Evolutionary conservation across 2,329 filamentous ascomycete species (phyloP).

Genomic region (Westerdykella aurantiaca): DNA sequence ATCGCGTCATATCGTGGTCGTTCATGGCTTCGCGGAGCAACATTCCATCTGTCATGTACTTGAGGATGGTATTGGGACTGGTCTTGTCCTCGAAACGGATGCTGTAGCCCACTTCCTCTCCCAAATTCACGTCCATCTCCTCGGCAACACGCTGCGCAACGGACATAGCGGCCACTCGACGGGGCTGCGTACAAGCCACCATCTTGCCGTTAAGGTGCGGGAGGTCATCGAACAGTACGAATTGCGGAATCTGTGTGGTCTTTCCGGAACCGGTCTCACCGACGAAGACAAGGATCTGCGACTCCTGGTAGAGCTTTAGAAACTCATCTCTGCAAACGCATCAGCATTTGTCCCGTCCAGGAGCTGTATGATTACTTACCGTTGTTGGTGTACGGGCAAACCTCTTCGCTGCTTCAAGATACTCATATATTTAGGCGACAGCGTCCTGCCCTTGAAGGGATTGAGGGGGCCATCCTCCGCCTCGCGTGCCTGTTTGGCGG

Average conservation of each 20-base stretch:
- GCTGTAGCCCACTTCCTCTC: conserved; percentile 91
- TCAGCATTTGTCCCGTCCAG: conserved; percentile 8
- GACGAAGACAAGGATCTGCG: conserved; percentile 95
- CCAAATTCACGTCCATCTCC: conserved; percentile 86
- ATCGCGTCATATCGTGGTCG: conserved; percentile 80
- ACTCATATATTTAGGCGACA: conserved; percentile 80
- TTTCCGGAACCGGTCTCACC: conserved; percentile 99
- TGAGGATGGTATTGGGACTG: conserved; percentile 81
- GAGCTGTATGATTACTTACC: conserved; percentile 44
- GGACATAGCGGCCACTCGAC: conserved; percentile 95
- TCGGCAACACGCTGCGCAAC: conserved; percentile 95
- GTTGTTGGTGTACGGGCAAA: conserved; percentile 86
- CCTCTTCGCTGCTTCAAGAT: conserved; percentile 80
- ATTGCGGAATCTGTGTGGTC: conserved; percentile 98
- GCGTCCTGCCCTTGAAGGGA: conserved; percentile 72
- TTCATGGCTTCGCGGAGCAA: conserved; percentile 90
- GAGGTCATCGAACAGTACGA: conserved; percentile 93
- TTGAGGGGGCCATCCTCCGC: conserved; percentile 79
- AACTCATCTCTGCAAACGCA: conserved; percentile 67
- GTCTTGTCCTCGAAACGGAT: conserved; percentile 97
- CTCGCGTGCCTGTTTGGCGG: conserved; percentile 63
- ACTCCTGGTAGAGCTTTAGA: conserved; percentile 83
- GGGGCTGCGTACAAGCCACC: conserved; percentile 94
- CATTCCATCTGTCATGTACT: conserved; percentile 99
- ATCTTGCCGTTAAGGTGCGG: conserved; percentile 82